phyloP scores from a whole-genome alignment of 805 yeast genomes.

The Saccharomyces paradoxus region DNA sequence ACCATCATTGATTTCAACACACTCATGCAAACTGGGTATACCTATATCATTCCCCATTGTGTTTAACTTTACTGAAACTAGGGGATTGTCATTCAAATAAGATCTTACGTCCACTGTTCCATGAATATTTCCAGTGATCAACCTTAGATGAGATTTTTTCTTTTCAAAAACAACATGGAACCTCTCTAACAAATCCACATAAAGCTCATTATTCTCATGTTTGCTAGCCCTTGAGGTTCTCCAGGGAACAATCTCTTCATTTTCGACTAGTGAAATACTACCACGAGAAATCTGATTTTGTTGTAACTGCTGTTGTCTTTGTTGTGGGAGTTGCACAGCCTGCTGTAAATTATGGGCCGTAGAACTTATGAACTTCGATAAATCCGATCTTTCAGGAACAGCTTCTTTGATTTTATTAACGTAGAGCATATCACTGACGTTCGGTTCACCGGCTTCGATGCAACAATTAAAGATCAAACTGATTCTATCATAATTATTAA shows the following conservation, averaged over 20 bases:
- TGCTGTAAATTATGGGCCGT: slow-evolving; percentile 28
- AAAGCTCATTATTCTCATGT: slow-evolving; percentile 75
- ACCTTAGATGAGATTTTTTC: slow-evolving; percentile 1
- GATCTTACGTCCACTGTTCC: slow-evolving; percentile 62
- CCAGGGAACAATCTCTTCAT: slow-evolving; percentile 57
- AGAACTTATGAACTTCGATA: slow-evolving; percentile 30
- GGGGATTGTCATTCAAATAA: slow-evolving; percentile 72
- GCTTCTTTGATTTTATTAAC: slow-evolving; percentile 51
- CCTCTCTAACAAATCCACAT: slow-evolving; percentile 70
- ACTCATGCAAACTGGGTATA: slow-evolving; percentile 60
- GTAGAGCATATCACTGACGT: slow-evolving; percentile 51
- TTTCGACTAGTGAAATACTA: background rate
- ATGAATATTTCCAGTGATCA: slow-evolving; percentile 35
- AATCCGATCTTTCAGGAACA: slow-evolving; percentile 44
- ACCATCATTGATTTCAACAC: slow-evolving; percentile 42
- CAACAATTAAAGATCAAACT: slow-evolving; percentile 66
- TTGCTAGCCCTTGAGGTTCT: slow-evolving; percentile 53
- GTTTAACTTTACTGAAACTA: slow-evolving; percentile 49
- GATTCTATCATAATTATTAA: slow-evolving; percentile 62
- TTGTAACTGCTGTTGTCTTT: slow-evolving; percentile 5
- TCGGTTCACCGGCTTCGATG: slow-evolving; percentile 71
- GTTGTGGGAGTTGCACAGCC: slow-evolving; percentile 10
- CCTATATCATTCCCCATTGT: slow-evolving; percentile 41
- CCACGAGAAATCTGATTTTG: slow-evolving; percentile 1
- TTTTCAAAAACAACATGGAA: slow-evolving; percentile 43